Evolutionary conservation across 768 basidiomycete genomes (phyloP), one percentile per base, ranked within the genome.

Genomic region (Suillus hirtellus): DNA sequence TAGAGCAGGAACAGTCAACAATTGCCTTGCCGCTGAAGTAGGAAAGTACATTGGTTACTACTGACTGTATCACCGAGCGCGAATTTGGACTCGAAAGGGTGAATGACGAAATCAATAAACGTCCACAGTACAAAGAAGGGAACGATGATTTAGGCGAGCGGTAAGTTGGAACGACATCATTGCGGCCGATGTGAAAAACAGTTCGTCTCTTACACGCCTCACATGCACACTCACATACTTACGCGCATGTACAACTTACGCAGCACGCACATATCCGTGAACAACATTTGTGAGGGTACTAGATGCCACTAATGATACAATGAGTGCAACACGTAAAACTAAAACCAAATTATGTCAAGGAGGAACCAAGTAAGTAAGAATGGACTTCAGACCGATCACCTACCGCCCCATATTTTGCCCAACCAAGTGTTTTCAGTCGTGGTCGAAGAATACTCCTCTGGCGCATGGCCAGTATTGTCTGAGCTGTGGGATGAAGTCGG

Each of bases 31-130:
- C 49, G 90, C 86, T 42, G 89, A 86, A 31, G 90, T 93, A 63
- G 91, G 92, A 76, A 94, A 94, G 78, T 93, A 95, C 92, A 94
- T 94, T 8, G 37, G 44, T 58, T 27, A 8, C 34, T 14, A 21
- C 15, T 4, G 4, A 31, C 10, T 5, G 58, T 50, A 46, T 12
- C 42, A 54, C 52, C 17, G 38, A 46, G 37, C 17, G 55, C 55
- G 15, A 38, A 27, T 17, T 56, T 10, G 15, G 37, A 40, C 38
- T 27, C 46, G 47, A 63, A 19, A 17, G 9, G 7, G 27, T 8
- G 34, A 60, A 31, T 55, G 49, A 31, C 49, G n/a, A 34, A 17
- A 44, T n/a, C 54, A n/a, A 37, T 43, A 27, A 55, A 60, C 10
- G 35, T n/a, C 10, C 56, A 15, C 15, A 19, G n/a, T 19, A 60